Conservation (phyloP, 2,329 filamentous ascomycete species). For the Falciphora oryzae region DNA sequence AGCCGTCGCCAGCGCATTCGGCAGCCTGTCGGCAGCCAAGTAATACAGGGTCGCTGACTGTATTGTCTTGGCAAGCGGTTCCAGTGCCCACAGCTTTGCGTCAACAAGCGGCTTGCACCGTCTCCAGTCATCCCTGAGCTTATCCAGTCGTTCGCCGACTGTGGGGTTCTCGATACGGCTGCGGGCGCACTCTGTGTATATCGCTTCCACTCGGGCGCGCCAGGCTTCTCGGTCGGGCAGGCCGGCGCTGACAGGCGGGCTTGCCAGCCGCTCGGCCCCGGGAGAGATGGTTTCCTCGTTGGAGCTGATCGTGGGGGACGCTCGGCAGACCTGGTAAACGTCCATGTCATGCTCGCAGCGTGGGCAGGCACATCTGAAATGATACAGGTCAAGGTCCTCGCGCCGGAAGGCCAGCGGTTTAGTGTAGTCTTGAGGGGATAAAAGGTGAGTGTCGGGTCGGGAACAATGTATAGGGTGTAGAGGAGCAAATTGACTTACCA, state of each 20-base stretch:
- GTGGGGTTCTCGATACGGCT: constrained; percentile 14
- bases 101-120: constrained; percentile 32
- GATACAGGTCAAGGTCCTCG: constrained; percentile 40
- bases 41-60: constrained; percentile 40
- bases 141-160: constrained; percentile 14
- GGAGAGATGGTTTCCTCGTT: constrained; percentile 41
- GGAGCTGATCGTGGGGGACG: constrained; percentile 34
- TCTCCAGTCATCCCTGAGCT: constrained; percentile 31
- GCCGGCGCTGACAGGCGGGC: constrained; percentile 25
- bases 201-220: constrained; percentile 21
- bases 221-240: constrained; percentile 22
- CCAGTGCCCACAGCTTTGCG: constrained; percentile 39
- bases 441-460: background rate
- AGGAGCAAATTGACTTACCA: constrained; percentile 31
- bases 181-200: constrained; percentile 24
- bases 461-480: too few species aligned
- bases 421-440: constrained; percentile 37
- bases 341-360: constrained; percentile 47
- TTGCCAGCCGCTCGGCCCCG: constrained; percentile 27
- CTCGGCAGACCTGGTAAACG: constrained; percentile 45
- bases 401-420: constrained; percentile 37
- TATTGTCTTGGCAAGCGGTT: constrained; percentile 41
- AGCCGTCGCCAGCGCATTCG: constrained; percentile 38
- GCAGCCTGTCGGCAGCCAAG: constrained; percentile 33
- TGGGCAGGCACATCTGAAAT: constrained; percentile 45